Evolutionary conservation across 1,139 yeast species (phyloP), one percentile per base, ranked within the genome.

Genomic region (Candida tetrigidarum): DNA sequence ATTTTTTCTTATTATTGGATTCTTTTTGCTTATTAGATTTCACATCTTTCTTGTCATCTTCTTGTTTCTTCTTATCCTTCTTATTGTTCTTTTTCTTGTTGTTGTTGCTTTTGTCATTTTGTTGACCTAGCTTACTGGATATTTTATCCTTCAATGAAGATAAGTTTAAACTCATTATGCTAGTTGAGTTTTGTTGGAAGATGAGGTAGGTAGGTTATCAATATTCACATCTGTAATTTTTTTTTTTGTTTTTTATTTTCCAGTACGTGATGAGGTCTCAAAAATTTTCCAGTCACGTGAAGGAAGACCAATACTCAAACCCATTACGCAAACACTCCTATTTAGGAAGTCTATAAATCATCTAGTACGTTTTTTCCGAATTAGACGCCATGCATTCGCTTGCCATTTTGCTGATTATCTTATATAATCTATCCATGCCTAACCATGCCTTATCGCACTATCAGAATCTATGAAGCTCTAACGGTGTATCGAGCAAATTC

Each of bases 91-190:
- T 53, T 44, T 57, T 58, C 29, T 50, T 23, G 10, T 14, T 29
- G 5, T 2, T 36, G 10, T 25, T 33, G 8, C 18, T 20, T 11
- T 27, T 27, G 19, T 25, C 50, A 27, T 52, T 57, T 47, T 60
- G 58, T 32, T 57, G 61, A 44, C 62, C 62, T 53, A 78, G 62
- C 57, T 78, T 76, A 49, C 62, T 67, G 36, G 83, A 66, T 43
- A 83, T 79, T 64, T 78, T 82, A 54, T 79, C 85, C 63, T 76
- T 81, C 62, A 83, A 67, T 39, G 84, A 76, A 44, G 82, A 61
- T 57, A 83, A 67, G 61, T 76, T 66, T 50, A 74, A 62, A 48
- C 63, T 64, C 43, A 29, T 29, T 22, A 11, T 23, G 11, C 34
- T 28, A 3, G 26, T 33, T 34, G 10, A 10, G 9, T 32, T 18